Evolutionary conservation across 2,329 filamentous ascomycete genomes (phyloP), one percentile per base, ranked within the genome.

Genomic region (Penicillium hordei): DNA sequence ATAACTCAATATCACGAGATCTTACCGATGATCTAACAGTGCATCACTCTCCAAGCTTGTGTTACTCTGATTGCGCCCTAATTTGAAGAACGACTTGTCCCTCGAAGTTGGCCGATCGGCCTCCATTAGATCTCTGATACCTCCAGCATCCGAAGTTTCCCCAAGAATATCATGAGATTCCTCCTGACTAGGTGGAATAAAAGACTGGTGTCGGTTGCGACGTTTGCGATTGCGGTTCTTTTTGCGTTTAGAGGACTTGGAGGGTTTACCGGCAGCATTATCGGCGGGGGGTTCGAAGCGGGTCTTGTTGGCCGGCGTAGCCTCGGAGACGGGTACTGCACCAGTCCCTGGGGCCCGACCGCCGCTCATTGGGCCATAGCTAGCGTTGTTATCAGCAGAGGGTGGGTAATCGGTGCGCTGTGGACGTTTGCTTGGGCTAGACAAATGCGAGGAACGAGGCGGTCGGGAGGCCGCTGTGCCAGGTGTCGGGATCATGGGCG

Each of bases 41-140:
- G 86, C 88, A 71, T 96, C 89, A 73, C 92, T 97, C 65, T 97
- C 93, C 62, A 97, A 79, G 73, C 93, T 97, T 0, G 90, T 92
- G 67, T 83, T 87, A 77, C 93, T 97, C 62, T 87, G 71, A 70
- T 89, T 91, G 44, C 78, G 75, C 8, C 79, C 69, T 51, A 84
- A 68, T 40, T 81, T 78, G 70, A 86, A 86, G 69, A 86, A 84
- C 58, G 79, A 78, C 52, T 60, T 55, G n/a, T 66, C 66, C 50
- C 62, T 69, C 21, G 69, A 55, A 34, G 59, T 65, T 40, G 65
- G 55, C 57, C 65, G 63, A 51, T 72, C 65, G 29, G 55, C 65
- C 19, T 70, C 65, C 67, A 68, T 70, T 44, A 58, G 58, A 50
- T 74, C 68, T n/a, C 69, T 63, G 36, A 66, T 58, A 58, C 63